Base-by-base conservation (phyloP, 192 early-diverging fungal genomes). In the Entomortierella beljakovae region DNA sequence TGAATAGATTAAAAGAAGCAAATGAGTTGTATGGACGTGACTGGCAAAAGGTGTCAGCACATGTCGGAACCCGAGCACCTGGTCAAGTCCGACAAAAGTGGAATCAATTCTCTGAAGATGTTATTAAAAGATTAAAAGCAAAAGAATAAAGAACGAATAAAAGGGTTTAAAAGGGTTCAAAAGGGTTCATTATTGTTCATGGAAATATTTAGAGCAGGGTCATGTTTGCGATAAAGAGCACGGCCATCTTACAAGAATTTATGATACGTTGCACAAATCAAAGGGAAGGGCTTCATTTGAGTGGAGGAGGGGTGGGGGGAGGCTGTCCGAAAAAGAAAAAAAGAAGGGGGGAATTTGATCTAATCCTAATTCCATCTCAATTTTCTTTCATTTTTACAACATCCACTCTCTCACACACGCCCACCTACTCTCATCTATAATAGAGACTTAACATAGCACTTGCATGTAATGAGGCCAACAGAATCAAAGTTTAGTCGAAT, bases 401-500 rank as follows among this genome's bases (percentile, higher is more conserved):
- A 46, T 46, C 20, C 37, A 6, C 37, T 32, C 20, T 32, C 31
- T 33, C 26, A 56, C 25, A 31, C 16, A 26, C 35, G 31, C 29
- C 38, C 40, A 31, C 23, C 15, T 20, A 15, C 22, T 32, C 58
- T 35, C 11, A 32, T 16, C 22, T 31, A 15, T 22, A 25, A 56
- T 42, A 53, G 48, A 46, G 15, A 46, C 43, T 20, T 10, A 46
- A 2, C n/a, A n/a, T n/a, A n/a, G n/a, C n/a, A n/a, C n/a, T n/a
- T n/a, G 60, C 31, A 6, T 23, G 20, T 35, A 6, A 4, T 61
- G 64, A 70, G 46, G 49, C 84, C 85, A 82, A 68, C 82, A 35
- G 83, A 82, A 67, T 85, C 90, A 8, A 57, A 86, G n/a, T 64
- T 86, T 46, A 76, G 72, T 52, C 61, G 83, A 28, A 82, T 93